Base-by-base conservation (phyloP, 2,329 filamentous ascomycete species). In the Aspergillus aculeatus region DNA sequence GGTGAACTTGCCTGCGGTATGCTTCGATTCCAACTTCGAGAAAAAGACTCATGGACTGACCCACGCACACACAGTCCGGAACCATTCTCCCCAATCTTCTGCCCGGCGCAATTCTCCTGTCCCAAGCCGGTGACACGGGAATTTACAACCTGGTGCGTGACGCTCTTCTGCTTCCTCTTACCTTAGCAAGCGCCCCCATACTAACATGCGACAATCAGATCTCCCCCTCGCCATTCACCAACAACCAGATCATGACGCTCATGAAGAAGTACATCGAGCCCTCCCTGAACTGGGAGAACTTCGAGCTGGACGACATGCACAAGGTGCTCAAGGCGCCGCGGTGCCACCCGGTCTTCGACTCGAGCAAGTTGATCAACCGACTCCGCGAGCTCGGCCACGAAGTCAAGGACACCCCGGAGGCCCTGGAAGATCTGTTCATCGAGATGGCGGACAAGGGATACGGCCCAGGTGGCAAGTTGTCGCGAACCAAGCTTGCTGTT, bases 1-100 rank as follows among this genome's bases (percentile, higher is more conserved):
- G 11, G 51, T 58, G 19, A 50, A 58, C 47, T n/a, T 53, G 19
- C 49, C 49, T 19, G 52, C 51, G 51, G 56, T 57, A 31, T 24
- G 56, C 12, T 48, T 23, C 5, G 5, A 7, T 19, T 4, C 10
- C 4, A 24, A 4, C 5, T 9, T 50, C 4, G 48, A 32, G 21
- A 7, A 6, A 10, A n/a, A 29, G 10, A 14, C 14, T 49, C 5
- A 48, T 29, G 4, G 32, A 35, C 32, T 35, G 32, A 35, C 32
- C 1, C 12, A 10, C 3, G 0, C 12, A 29, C 32, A 29, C 7
- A n/a, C 14, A 50, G 54, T 56, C 54, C 3, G 54, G 54, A 12
- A 49, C 23, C 11, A 49, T 56, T 24, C 54, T 56, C 4, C 54
- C 44, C 12, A 56, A 29, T 4, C 54, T 56, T 47, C 21, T 54